A percentile compares a stretch with the other conserved stretches of the same genome.
phyloP scores from a whole-genome alignment of 768 basidiomycete species.

The Boletus sensibilis region DNA sequence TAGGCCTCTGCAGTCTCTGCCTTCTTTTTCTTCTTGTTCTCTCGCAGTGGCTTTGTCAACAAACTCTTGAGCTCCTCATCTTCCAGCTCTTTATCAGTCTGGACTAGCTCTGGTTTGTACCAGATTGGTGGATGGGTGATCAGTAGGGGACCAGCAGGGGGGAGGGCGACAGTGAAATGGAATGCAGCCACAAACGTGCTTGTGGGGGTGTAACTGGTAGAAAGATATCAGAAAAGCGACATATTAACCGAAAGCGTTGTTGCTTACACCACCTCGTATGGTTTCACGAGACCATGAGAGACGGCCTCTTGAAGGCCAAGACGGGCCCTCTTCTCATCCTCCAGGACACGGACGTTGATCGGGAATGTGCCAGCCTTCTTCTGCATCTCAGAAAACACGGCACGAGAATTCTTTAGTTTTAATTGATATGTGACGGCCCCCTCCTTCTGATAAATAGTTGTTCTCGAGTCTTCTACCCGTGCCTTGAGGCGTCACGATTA shows the following conservation, averaged over 20 bases:
- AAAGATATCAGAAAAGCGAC: background rate
- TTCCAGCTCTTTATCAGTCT: constrained; percentile 85
- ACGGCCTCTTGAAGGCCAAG: constrained; percentile 97
- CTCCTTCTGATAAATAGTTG: constrained; percentile 91
- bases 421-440: constrained; percentile 86
- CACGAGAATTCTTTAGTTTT: constrained; percentile 96
- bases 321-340: constrained; percentile 93
- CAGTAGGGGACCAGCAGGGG: constrained; percentile 82
- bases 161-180: constrained; percentile 95
- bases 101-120: constrained; percentile 91
- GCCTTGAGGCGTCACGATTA: constrained; percentile 52
- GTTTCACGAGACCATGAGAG: constrained; percentile 89
- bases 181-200: constrained; percentile 90
- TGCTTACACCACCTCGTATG: constrained; percentile 90
- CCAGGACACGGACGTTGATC: constrained; percentile 90
- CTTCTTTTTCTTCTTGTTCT: constrained; percentile 92
- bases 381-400: constrained; percentile 96
- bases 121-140: constrained; percentile 87
- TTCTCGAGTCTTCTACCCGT: constrained; percentile 83
- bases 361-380: constrained; percentile 98
- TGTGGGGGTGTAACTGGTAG: constrained; percentile 69
- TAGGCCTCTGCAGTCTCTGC: constrained; percentile 48
- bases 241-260: background rate
- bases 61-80: constrained; percentile 84
- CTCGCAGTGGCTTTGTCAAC: constrained; percentile 75